Conservation (phyloP, 2,329 filamentous ascomycete genomes). For the Elsinoe fawcettii region DNA sequence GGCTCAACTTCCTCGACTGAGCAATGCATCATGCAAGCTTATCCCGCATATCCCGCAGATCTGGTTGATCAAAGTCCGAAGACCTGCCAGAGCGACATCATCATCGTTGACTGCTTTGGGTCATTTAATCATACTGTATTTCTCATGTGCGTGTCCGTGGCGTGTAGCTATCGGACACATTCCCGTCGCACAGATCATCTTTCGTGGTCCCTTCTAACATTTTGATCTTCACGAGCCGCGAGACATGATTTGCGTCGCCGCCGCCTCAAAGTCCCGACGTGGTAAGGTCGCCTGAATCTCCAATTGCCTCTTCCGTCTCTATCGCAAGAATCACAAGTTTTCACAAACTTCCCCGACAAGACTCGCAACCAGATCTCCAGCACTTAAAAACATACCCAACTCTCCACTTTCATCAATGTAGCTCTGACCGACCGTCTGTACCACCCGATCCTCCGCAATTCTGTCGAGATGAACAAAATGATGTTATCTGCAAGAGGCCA, state of each 20-base stretch:
- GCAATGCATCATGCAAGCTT: conserved; percentile 2
- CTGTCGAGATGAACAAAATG: neutral
- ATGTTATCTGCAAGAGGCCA: neutral
- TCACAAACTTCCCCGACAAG: neutral
- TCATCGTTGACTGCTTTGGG: neutral
- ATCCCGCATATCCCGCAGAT: conserved; percentile 8
- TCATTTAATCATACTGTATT: neutral
- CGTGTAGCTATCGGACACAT: neutral
- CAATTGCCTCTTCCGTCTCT: neutral
- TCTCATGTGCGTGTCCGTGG: neutral
- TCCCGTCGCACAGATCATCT: neutral
- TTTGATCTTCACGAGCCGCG: neutral
- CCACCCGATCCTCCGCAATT: neutral
- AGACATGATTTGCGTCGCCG: neutral
- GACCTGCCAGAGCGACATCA: neutral
- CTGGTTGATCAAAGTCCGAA: conserved; percentile 8
- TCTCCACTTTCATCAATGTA: neutral
- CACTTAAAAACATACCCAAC: neutral
- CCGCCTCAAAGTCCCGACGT: neutral
- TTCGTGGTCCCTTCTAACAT: neutral
- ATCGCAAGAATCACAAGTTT: neutral
- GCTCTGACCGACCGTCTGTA: neutral
- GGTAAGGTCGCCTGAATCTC: neutral
- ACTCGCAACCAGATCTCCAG: neutral
- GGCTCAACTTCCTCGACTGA: neutral